Conservation (phyloP, 352 stramenopile species). For the Thalassiosira hispida region DNA sequence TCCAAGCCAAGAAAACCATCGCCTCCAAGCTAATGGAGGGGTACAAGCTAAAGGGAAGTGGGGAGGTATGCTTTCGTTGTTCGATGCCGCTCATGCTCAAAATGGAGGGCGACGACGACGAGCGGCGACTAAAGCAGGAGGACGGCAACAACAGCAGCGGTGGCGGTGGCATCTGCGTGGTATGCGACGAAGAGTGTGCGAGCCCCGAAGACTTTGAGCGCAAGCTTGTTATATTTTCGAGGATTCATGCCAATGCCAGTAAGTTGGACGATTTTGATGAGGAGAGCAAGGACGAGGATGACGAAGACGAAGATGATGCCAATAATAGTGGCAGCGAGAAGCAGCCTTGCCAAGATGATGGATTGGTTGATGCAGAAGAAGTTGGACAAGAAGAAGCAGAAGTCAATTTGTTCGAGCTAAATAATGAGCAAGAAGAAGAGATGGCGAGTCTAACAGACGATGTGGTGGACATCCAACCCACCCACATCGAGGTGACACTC, state of each 20-base stretch:
- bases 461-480: too few relatives aligned
- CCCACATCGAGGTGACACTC: too few relatives aligned
- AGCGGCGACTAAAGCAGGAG: background rate
- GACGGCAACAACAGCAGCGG: background rate
- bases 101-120: background rate
- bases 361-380: too few relatives aligned
- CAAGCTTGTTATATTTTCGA: conserved; percentile 13
- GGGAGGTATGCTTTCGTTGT: conserved; percentile 10
- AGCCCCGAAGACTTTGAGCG: background rate
- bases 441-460: too few relatives aligned
- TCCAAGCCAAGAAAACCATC: conserved; percentile 12
- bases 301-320: background rate
- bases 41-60: conserved; percentile 10
- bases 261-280: background rate
- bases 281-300: background rate
- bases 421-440: too few relatives aligned
- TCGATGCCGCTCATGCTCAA: conserved; percentile 14
- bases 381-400: too few relatives aligned
- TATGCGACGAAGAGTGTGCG: conserved; percentile 6
- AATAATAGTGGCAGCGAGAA: too few relatives aligned
- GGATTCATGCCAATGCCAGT: background rate
- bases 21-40: conserved; percentile 14
- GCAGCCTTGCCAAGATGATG: too few relatives aligned
- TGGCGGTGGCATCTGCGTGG: conserved; percentile 3
- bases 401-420: too few relatives aligned